These are phyloP conservation scores for Talaromyces sp. DNA, from an alignment of 2,329 filamentous ascomycete species.

Conservation along the genomic window DNA sequence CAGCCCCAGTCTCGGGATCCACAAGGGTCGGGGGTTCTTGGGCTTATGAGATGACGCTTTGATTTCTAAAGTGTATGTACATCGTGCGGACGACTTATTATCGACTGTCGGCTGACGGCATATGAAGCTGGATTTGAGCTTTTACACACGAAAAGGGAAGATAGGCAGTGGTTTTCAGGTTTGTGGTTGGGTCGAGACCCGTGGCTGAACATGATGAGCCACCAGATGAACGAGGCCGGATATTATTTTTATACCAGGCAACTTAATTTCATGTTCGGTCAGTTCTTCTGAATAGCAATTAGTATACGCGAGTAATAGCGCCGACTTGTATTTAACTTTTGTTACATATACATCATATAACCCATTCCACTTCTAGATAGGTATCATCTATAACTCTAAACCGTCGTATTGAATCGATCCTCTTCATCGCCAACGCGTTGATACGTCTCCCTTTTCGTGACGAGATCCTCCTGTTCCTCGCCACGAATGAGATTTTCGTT, in stretches of 20 bases:
- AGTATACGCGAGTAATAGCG: neutral
- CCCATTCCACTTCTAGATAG: neutral
- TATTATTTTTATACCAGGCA: neutral
- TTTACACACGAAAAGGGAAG: neutral
- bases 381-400: conserved; percentile 29
- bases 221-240: neutral
- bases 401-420: conserved; percentile 47
- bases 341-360: neutral
- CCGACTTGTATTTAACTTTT: neutral
- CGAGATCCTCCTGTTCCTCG: conserved; percentile 41
- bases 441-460: conserved; percentile 43
- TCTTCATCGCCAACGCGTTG: conserved; percentile 45
- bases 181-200: neutral
- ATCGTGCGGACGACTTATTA: neutral
- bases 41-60: neutral
- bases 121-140: neutral
- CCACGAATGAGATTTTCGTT: conserved; percentile 39
- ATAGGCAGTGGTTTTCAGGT: neutral
- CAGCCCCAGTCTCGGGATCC: neutral
- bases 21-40: neutral
- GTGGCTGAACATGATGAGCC: neutral
- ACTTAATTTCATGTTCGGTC: neutral
- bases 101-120: neutral
- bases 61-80: neutral
- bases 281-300: too few species aligned